Base-by-base conservation (phyloP, 805 yeast species). In the Blastobotrys chiropterorum region DNA sequence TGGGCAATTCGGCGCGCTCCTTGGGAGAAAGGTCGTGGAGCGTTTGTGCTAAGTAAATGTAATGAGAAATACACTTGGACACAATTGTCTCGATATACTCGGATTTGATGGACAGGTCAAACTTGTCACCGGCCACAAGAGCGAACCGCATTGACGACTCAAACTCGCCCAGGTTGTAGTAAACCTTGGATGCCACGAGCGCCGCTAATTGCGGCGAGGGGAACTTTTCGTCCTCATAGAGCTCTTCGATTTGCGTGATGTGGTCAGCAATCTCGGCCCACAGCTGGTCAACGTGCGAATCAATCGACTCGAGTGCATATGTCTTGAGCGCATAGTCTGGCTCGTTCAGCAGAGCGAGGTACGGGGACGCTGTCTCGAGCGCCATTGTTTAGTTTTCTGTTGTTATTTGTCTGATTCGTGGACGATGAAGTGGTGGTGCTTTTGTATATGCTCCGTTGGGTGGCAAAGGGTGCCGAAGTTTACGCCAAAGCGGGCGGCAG, bases 241-340 rank as follows among this genome's bases (percentile, higher is more conserved):
- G 74, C 57, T 89, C 95, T 72, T 94, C 99, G 66, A 94, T 86
- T 51, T 86, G 90, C 26, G 87, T 75, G 55, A 94, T 80, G 63
- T 79, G 83, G 71, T 94, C 94, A 53, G 99, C 95, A 53, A 94
- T 86, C 73, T 94, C 98, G 2, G 99, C 89, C 99, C 99, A 94
- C 53, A 89, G 77, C 68, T 88, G 90, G 71, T 90, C 96, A 48
- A 89, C 97, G 48, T 86, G 79, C 22, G 73, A 78, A 66, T 90
- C 86, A 59, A 94, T 79, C 16, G 95, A 83, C 52, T 83, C 74
- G 64, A 94, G 77, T 16, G 98, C 99, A 66, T 88, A 87, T 38
- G 84, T 75, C 68, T 89, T 90, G 59, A 94, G 79, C 49, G 77
- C 70, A 47, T 78, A 71, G 67, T 94, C 97, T 6, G 82, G 76